phyloP scores from a whole-genome alignment of 129 eudicot genomes.

The Flaveria bidentis region DNA sequence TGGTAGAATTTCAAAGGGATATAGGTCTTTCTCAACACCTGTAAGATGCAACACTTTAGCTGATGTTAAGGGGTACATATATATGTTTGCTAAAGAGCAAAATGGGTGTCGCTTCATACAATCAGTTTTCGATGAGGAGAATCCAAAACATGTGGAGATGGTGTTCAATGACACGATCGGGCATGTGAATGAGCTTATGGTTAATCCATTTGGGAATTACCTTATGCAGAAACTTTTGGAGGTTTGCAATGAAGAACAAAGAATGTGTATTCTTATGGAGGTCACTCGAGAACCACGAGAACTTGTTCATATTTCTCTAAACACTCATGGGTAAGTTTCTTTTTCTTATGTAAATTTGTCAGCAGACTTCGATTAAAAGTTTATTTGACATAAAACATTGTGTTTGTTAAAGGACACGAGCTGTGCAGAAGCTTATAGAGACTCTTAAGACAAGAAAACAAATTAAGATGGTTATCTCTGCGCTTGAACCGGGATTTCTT shows the following conservation, averaged over 20 bases:
- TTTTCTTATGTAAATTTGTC: background rate
- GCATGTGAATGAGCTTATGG: slow-evolving; percentile 62
- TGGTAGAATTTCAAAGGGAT: slow-evolving; percentile 24
- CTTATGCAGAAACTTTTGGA: slow-evolving; percentile 69
- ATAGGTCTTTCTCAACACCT: slow-evolving; percentile 29
- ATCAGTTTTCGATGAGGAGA: slow-evolving; percentile 54
- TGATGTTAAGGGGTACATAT: slow-evolving; percentile 51
- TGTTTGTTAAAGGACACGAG: slow-evolving; percentile 58
- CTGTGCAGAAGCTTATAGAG: slow-evolving; percentile 73
- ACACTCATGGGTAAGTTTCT: slow-evolving; percentile 63
- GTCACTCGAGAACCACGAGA: slow-evolving; percentile 54
- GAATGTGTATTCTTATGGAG: slow-evolving; percentile 43
- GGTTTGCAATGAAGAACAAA: slow-evolving; percentile 70
- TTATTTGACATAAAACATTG: background rate
- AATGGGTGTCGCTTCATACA: slow-evolving; percentile 73
- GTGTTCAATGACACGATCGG: slow-evolving; percentile 57
- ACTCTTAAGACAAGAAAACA: slow-evolving; percentile 63
- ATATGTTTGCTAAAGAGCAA: slow-evolving; percentile 67
- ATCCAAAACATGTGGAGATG: slow-evolving; percentile 48
- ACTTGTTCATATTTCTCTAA: slow-evolving; percentile 50
- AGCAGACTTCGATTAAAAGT: background rate
- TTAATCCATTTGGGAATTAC: slow-evolving; percentile 72
- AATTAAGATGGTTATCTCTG: slow-evolving; percentile 44
- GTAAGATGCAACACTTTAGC: slow-evolving; percentile 37
- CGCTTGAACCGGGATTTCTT: slow-evolving; percentile 70